Evolutionary conservation across 2,329 filamentous ascomycete genomes (phyloP).

Genomic region (Microsporum ferrugineum): DNA sequence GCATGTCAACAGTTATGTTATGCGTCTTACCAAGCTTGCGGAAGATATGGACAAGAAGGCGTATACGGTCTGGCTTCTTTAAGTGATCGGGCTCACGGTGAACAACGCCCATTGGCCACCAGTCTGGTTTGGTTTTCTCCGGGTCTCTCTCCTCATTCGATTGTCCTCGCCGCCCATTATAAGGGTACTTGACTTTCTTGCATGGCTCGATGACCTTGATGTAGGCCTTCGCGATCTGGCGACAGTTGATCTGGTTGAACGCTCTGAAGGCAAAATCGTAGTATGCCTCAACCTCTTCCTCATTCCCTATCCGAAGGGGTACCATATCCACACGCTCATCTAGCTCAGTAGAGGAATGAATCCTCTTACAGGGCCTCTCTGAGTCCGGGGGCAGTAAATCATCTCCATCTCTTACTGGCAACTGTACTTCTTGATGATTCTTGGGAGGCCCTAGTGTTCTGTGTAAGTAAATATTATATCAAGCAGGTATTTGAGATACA

Average conservation of each 20-base stretch:
- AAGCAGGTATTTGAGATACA: too few relatives aligned
- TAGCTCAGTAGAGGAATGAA: too few relatives aligned
- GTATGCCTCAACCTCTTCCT: slow-evolving; percentile 33
- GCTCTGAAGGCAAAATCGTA: slow-evolving; percentile 32
- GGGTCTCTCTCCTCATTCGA: slow-evolving; percentile 31
- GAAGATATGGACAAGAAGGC: slow-evolving; percentile 32
- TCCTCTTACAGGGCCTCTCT: too few relatives aligned
- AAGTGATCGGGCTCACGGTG: slow-evolving; percentile 42
- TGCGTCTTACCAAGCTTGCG: slow-evolving; percentile 24
- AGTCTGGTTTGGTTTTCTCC: slow-evolving; percentile 31
- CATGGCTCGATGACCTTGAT: slow-evolving; percentile 38
- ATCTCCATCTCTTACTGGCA: too few relatives aligned
- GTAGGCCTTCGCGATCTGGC: slow-evolving; percentile 34
- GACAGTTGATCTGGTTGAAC: slow-evolving; percentile 37
- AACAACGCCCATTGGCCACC: slow-evolving; percentile 20
- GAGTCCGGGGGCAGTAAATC: too few relatives aligned
- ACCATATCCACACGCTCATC: slow-evolving; percentile 6
- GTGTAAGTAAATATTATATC: too few relatives aligned
- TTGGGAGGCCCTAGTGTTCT: too few relatives aligned
- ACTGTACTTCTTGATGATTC: too few relatives aligned
- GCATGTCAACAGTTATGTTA: slow-evolving; percentile 28
- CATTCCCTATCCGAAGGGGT: slow-evolving; percentile 29
- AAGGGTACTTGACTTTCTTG: slow-evolving; percentile 39
- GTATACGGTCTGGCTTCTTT: slow-evolving; percentile 33
- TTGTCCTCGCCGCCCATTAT: slow-evolving; percentile 36